Evolutionary conservation across 345 rosid genomes (phyloP), one percentile per base, ranked within the genome.

Genomic region (Lenwebbia sp.): DNA sequence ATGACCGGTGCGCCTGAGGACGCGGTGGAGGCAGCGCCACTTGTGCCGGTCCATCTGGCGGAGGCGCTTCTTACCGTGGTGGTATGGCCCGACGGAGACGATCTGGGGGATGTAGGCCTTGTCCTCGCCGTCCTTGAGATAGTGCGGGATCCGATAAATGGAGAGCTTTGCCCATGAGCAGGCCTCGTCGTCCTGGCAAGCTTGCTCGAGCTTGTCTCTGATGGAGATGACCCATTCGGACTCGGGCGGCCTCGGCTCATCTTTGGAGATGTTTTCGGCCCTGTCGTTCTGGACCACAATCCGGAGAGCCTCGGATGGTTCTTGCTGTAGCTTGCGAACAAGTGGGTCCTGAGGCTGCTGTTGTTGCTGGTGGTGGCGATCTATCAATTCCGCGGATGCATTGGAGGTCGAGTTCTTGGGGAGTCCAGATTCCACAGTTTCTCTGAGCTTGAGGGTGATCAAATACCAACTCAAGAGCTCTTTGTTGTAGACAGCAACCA

Each of bases 11-110:
- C 98, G 96, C 91, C 89, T 91, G 8, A 96, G 92, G 74, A 95
- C 86, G 88, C 84, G 94, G 86, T 92, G 89, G 82, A 96, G 94
- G 15, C 95, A 90, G 5, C 96, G 95, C 97, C 98, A 96, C 87
- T 96, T 95, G 87, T 95, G 98, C 52, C 90, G 91, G 33, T 95
- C 98, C 97, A 95, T 93, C 74, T 91, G 91, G 54, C 95, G 92
- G 5, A 95, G 92, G 11, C 94, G 94, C 86, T 86, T 91, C 91
- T 92, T 94, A 22, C 94, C 94, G 15, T 94, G 96, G 87, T 96
- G 97, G 88, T 94, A 95, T 22, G 99, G 98, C 86, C 98, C 98
- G 57, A 95, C 78, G 10, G 98, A 96, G 58, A 93, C 94, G 10
- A 90, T 92, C 86, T 95, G 99, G 40, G 99, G 99, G 26, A 91